Conservation (phyloP, 2,329 filamentous ascomycete species). For the Neofusicoccum kwambonambiense region DNA sequence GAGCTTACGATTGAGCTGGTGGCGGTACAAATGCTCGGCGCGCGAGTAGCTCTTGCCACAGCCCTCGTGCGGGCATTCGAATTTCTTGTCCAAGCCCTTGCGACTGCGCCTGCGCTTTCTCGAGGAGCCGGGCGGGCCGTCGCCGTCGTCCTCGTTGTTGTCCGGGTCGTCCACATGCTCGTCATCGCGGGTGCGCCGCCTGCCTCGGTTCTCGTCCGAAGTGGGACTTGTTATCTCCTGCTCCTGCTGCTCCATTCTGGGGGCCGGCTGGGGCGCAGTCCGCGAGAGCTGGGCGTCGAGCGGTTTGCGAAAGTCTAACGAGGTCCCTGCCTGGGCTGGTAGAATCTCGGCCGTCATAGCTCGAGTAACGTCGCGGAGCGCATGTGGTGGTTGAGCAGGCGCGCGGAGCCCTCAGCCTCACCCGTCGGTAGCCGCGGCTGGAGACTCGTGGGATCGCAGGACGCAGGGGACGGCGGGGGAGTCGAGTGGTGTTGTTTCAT, state of each 20-base stretch:
- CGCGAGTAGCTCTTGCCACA: conserved; percentile 96
- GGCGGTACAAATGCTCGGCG: conserved; percentile 93
- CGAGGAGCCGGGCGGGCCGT: conserved; percentile 28
- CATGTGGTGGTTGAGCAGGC: conserved; percentile 3
- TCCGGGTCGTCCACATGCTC: conserved; percentile 28
- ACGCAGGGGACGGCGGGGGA: neutral
- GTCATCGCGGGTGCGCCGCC: conserved; percentile 38
- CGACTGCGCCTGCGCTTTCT: conserved; percentile 67
- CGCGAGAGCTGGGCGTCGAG: conserved; percentile 1
- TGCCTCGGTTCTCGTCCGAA: conserved; percentile 27
- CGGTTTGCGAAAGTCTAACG: conserved; percentile 15
- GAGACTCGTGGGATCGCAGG: neutral
- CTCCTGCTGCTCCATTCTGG: conserved; percentile 8
- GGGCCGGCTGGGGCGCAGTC: conserved; percentile 1
- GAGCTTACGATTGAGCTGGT: conserved; percentile 84
- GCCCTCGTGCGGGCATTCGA: conserved; percentile 71
- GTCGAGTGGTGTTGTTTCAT: conserved; percentile 12
- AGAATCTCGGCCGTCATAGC: conserved; percentile 19
- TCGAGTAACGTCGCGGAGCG: neutral
- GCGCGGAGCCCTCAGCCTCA: conserved; percentile 12
- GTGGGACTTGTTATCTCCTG: conserved; percentile 16
- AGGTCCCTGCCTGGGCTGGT: conserved; percentile 16
- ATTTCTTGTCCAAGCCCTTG: conserved; percentile 74
- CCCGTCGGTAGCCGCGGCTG: conserved; percentile 11
- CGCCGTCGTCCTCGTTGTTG: conserved; percentile 25